These are phyloP conservation scores for Pleurotus tuber-regium DNA, from an alignment of 768 basidiomycete species.

Conservation along the genomic window DNA sequence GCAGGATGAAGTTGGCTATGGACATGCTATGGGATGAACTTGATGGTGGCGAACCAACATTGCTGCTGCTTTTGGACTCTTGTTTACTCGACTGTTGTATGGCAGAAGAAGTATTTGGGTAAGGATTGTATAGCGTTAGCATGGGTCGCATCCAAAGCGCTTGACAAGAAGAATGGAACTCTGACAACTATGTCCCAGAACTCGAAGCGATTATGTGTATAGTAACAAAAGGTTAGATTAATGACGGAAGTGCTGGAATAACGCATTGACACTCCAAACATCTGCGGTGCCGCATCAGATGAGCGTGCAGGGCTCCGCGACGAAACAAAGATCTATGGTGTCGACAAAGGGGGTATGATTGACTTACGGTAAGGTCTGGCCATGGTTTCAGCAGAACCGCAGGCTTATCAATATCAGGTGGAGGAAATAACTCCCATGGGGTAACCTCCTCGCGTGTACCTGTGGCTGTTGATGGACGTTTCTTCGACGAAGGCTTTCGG, in stretches of 20 bases:
- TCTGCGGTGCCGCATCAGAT: not conserved
- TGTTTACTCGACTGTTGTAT: not conserved
- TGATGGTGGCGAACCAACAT: not conserved
- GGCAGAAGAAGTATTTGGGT: not conserved
- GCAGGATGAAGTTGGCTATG: constrained; percentile 6
- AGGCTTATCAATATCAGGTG: constrained; percentile 9
- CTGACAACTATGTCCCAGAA: too few species aligned
- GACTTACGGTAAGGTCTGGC: constrained; percentile 7
- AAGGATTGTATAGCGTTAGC: not conserved
- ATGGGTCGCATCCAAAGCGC: too few species aligned
- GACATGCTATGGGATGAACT: constrained; percentile 1
- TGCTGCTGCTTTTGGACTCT: not conserved
- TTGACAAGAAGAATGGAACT: too few species aligned
- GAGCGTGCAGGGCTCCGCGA: not conserved
- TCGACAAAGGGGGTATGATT: not conserved
- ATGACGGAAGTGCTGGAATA: too few species aligned
- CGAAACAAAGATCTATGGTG: not conserved
- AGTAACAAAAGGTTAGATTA: too few species aligned
- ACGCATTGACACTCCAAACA: too few species aligned
- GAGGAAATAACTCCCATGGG: constrained; percentile 35
- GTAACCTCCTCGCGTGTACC: constrained; percentile 36
- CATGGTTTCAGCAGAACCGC: constrained; percentile 4
- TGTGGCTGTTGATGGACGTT: constrained; percentile 22
- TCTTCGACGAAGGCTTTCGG: not conserved
- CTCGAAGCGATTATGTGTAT: too few species aligned